Conservation (phyloP, 176 grass and related monocot genomes). For the Oryza australiensis region DNA sequence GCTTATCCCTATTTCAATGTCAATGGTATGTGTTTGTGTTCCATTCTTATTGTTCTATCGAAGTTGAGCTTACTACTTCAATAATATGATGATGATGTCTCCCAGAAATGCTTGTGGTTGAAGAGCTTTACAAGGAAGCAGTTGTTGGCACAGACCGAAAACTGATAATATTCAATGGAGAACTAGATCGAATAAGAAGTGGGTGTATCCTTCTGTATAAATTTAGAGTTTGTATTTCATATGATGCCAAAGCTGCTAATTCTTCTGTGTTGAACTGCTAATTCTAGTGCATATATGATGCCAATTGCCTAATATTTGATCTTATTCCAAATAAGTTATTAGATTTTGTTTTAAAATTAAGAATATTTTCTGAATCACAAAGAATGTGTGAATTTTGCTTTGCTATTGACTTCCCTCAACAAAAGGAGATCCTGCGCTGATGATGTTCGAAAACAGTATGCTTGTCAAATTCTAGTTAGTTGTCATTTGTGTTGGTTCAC, state of each 20-base stretch:
- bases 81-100: slow-evolving; percentile 12
- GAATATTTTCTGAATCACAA: too few relatives aligned
- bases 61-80: slow-evolving; percentile 23
- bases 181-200: slow-evolving; percentile 97
- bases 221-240: not conserved
- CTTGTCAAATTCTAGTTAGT: not conserved
- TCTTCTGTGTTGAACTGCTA: not conserved
- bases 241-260: not conserved
- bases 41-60: not conserved
- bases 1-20: slow-evolving; percentile 99
- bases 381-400: not conserved
- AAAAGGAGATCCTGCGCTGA: not conserved
- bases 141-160: slow-evolving; percentile 64
- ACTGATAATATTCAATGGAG: slow-evolving; percentile 93
- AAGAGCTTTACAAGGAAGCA: slow-evolving; percentile 96
- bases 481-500: slow-evolving; percentile 16
- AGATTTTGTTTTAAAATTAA: not conserved
- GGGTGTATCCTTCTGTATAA: slow-evolving; percentile 82
- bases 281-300: not conserved
- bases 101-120: slow-evolving; percentile 93
- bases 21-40: slow-evolving; percentile 62
- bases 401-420: not conserved
- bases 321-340: not conserved
- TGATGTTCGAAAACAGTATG: not conserved
- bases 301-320: not conserved